These are phyloP conservation scores for Clavispora carvajalis DNA, from an alignment of 805 yeast genomes.

Conservation along the genomic window DNA sequence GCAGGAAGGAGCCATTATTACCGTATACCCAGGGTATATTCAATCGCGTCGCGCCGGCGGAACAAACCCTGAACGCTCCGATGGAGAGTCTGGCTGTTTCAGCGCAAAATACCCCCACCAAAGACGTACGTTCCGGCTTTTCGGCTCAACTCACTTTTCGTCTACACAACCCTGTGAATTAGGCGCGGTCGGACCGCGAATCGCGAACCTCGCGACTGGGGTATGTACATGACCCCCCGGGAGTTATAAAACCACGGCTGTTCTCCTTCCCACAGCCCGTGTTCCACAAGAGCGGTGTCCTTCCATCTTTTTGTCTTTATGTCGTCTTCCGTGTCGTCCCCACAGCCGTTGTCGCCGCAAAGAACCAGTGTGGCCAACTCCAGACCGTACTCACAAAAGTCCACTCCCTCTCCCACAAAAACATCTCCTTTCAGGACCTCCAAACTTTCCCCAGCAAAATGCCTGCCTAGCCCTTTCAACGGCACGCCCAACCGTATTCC, in stretches of 20 bases:
- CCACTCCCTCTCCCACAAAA: slow-evolving; percentile 10
- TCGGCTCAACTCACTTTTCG: too few species aligned
- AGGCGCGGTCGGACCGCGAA: background rate
- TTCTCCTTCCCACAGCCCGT: too few species aligned
- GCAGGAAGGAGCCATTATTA: background rate
- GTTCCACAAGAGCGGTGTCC: too few species aligned
- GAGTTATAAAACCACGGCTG: too few species aligned
- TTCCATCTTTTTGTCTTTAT: too few species aligned
- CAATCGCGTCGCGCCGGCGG: background rate
- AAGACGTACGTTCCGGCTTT: too few species aligned
- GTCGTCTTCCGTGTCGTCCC: too few species aligned
- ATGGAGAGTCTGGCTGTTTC: too few species aligned
- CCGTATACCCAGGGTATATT: background rate
- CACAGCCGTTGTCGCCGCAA: slow-evolving; percentile 12
- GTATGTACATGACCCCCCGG: slow-evolving; percentile 1
- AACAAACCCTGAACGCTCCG: too few species aligned
- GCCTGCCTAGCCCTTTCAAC: slow-evolving; percentile 2
- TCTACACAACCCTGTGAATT: background rate
- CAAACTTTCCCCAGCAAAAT: slow-evolving; percentile 8
- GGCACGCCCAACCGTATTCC: slow-evolving; percentile 5
- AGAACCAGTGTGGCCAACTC: slow-evolving; percentile 14
- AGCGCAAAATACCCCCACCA: too few species aligned
- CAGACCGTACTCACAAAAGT: slow-evolving; percentile 4
- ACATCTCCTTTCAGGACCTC: slow-evolving; percentile 6
- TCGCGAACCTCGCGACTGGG: background rate